Evolutionary conservation across 345 rosid species (phyloP), one percentile per base, ranked within the genome.

Genomic region (Rhizophora mangle): DNA sequence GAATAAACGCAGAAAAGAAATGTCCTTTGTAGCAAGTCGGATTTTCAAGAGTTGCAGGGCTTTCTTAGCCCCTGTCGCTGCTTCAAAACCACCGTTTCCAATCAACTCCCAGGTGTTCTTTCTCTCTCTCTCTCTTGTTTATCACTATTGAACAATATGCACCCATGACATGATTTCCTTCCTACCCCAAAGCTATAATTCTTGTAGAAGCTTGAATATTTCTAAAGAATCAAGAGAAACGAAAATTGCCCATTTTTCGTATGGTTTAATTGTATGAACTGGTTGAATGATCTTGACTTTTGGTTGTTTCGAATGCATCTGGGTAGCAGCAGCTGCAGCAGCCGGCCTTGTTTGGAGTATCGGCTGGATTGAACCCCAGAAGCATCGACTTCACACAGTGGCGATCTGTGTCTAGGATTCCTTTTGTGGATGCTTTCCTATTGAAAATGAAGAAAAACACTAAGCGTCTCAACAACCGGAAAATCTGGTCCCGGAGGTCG

Each of bases 391-490:
- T 22, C 9, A 19, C 11, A 30, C 59, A 55, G 51, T 55, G 16
- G 60, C 36, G 74, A 34, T 60, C 70, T 11, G 18, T 54, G 2
- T 67, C 75, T 59, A 74, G 64, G 75, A 64, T 63, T 32, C 75
- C 76, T 47, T 80, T 81, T 22, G 72, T 80, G 6, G 86, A 83
- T 60, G 86, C 82, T 10, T 83, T 69, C 76, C 49, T 83, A 68
- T 43, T 70, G 37, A 80, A 68, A 63, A 60, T 72, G 61, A 80
- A 80, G 78, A 71, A 55, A 39, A 68, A 71, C 6, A 70, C 55
- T 5, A 60, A 61, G 26, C 65, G 21, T 27, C 67, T 83, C 29
- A 32, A 73, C 6, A 83, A 83, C 72, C 67, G 29, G 80, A 83
- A 83, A 68, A 67, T 83, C 11, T 83, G 83, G 82, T 80, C 86